Percentiles rank a stretch among this genome's conserved stretches.
Evolutionary conservation across 208 protist genomes (phyloP).

Genomic region (Crithidia mellificae): DNA sequence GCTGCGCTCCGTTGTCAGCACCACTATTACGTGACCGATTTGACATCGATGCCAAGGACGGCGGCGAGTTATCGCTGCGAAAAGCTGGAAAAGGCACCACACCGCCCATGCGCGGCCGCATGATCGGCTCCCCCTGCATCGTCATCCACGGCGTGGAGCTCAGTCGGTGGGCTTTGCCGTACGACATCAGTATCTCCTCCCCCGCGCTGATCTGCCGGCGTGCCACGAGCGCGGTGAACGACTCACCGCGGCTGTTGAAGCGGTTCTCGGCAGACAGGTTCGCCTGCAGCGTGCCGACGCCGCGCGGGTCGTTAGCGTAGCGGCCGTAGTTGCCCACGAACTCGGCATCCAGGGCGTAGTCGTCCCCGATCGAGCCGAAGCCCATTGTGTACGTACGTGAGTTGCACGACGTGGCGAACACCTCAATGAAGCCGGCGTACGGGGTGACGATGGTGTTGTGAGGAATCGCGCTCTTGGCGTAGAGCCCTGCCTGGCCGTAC

Average conservation of each 20-base stretch:
- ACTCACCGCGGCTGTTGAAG: constrained; percentile 78
- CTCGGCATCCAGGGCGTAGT: constrained; percentile 88
- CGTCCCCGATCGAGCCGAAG: constrained; percentile 75
- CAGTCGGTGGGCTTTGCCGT: constrained; percentile 84
- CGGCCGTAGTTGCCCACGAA: constrained; percentile 88
- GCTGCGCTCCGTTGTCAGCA: too few relatives aligned
- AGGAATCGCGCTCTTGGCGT: constrained; percentile 67
- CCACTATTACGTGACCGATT: too few relatives aligned
- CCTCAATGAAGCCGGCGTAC: constrained; percentile 84
- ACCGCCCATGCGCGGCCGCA: constrained; percentile 54
- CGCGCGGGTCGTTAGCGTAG: constrained; percentile 89
- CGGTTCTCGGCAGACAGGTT: constrained; percentile 84
- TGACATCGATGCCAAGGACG: not conserved
- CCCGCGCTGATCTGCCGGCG: constrained; percentile 69
- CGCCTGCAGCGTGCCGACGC: constrained; percentile 57
- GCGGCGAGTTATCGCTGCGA: not conserved
- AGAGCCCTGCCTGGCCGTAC: constrained; percentile 86
- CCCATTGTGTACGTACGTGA: constrained; percentile 91
- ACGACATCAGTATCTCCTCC: constrained; percentile 91
- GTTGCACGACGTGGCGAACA: constrained; percentile 78
- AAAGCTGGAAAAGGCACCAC: constrained; percentile 71
- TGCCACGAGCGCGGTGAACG: constrained; percentile 83
- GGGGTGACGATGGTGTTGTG: constrained; percentile 76
- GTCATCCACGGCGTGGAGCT: constrained; percentile 68
- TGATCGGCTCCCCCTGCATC: constrained; percentile 59